phyloP scores from a whole-genome alignment of 805 yeast species.

The Cyberlindnera xishuangbannaensis region DNA sequence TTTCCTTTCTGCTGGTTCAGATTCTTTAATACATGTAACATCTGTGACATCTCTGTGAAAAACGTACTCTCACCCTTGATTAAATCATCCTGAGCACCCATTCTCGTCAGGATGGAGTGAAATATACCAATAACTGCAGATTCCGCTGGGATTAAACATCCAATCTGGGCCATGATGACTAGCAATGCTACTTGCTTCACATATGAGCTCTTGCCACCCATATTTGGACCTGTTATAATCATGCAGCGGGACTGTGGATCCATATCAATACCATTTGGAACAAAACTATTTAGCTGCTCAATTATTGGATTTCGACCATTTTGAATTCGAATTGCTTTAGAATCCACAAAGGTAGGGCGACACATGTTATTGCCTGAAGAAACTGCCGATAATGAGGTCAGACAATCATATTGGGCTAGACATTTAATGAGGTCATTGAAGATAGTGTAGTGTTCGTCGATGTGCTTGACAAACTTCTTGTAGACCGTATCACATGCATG shows the following conservation, averaged over 20 bases:
- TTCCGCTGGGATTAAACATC: slow-evolving; percentile 80
- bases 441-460: slow-evolving; percentile 38
- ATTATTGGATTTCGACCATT: slow-evolving; percentile 88
- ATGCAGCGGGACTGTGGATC: slow-evolving; percentile 56
- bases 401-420: slow-evolving; percentile 65
- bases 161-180: slow-evolving; percentile 80
- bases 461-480: slow-evolving; percentile 38
- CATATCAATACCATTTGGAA: slow-evolving; percentile 79
- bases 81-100: slow-evolving; percentile 97
- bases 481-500: slow-evolving; percentile 33
- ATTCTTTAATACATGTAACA: slow-evolving; percentile 67
- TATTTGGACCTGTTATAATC: slow-evolving; percentile 92
- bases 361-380: slow-evolving; percentile 60
- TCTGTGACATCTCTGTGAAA: slow-evolving; percentile 93
- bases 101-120: slow-evolving; percentile 89
- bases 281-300: slow-evolving; percentile 47
- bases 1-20: slow-evolving; percentile 51
- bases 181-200: slow-evolving; percentile 85
- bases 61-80: slow-evolving; percentile 94
- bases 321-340: slow-evolving; percentile 41
- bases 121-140: slow-evolving; percentile 75
- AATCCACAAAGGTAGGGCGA: slow-evolving; percentile 56
- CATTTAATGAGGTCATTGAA: slow-evolving; percentile 45
- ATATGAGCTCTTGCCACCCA: slow-evolving; percentile 95
- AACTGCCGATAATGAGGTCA: slow-evolving; percentile 62